Base-by-base conservation (phyloP, 805 yeast genomes). In the Pichia exigua region DNA sequence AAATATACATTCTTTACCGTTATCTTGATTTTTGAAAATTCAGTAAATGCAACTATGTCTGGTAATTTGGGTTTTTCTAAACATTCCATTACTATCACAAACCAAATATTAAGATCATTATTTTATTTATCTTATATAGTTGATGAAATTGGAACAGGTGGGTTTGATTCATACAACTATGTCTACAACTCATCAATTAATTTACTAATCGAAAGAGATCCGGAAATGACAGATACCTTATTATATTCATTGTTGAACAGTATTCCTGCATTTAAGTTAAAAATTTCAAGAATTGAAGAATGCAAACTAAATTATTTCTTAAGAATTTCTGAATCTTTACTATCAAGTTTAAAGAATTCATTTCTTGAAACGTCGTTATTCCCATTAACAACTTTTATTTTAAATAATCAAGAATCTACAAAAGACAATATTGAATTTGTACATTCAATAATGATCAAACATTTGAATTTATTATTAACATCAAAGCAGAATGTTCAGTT, bases 131-230 rank as follows among this genome's bases (percentile, higher is more conserved):
- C 77, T 55, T 79, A 75, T 54, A 67, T 82, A 10, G 59, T 81
- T 26, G 72, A 76, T 28, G 67, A 76, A 22, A 74, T 82, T 10
- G 87, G 87, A 0, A 75, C 77, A 24, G 86, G 85, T 5, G 86
- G 86, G 3, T 82, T 82, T 60, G 81, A 79, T 51, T 73, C 78
- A 13, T 84, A 80, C 63, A 81, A 81, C 57, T 83, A 80, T 62
- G 78, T 81, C 17, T 78, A 78, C 56, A 69, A 74, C 43, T 65
- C 81, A 5, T 42, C 54, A 2, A 32, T 49, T 9, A 26, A 32
- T 21, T n/a, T 45, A n/a, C 22, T 57, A 13, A 3, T 60, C 42
- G 72, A 63, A 51, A 58, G 63, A 43, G 66, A 64, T 46, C 50
- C 55, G 44, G 50, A 50, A 12, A 46, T 60, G 27, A 65, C 68